A percentile compares a stretch with the other conserved stretches of the same genome.
These are phyloP conservation scores for Vaccinium corymbosum DNA, from an alignment of 148 eudicot species.

Conservation along the genomic window DNA sequence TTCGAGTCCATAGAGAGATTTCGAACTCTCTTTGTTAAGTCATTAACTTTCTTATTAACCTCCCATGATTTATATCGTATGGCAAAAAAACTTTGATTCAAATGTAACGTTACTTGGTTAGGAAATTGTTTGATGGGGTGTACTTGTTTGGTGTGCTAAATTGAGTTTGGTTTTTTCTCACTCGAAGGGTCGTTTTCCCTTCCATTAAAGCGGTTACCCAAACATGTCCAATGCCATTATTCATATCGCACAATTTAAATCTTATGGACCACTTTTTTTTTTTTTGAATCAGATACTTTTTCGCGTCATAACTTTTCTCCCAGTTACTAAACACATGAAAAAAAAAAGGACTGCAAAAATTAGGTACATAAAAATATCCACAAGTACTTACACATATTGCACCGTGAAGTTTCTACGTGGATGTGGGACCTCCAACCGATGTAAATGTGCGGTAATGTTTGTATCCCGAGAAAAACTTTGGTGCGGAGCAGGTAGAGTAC, in stretches of 20 bases:
- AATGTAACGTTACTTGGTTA: not conserved
- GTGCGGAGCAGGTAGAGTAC: too few species aligned
- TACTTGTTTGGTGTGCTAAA: not conserved
- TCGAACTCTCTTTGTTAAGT: too few species aligned
- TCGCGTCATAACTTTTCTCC: not conserved
- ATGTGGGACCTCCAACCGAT: too few species aligned
- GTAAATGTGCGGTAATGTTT: too few species aligned
- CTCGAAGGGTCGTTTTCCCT: not conserved
- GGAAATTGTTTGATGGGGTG: not conserved
- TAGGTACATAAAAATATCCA: too few species aligned
- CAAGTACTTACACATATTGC: too few species aligned
- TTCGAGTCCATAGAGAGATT: too few species aligned
- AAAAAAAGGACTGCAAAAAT: too few species aligned
- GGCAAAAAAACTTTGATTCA: not conserved
- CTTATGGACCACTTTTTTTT: not conserved
- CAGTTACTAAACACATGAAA: not conserved
- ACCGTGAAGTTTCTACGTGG: too few species aligned
- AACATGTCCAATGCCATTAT: not conserved
- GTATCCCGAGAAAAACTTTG: too few species aligned
- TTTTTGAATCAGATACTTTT: not conserved
- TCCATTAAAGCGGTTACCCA: not conserved
- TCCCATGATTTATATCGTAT: too few species aligned
- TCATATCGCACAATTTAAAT: not conserved
- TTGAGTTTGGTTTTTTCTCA: not conserved
- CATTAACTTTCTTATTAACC: too few species aligned